These are phyloP conservation scores for Rhodamnia argentea DNA, from an alignment of 345 rosid genomes.

Conservation along the genomic window DNA sequence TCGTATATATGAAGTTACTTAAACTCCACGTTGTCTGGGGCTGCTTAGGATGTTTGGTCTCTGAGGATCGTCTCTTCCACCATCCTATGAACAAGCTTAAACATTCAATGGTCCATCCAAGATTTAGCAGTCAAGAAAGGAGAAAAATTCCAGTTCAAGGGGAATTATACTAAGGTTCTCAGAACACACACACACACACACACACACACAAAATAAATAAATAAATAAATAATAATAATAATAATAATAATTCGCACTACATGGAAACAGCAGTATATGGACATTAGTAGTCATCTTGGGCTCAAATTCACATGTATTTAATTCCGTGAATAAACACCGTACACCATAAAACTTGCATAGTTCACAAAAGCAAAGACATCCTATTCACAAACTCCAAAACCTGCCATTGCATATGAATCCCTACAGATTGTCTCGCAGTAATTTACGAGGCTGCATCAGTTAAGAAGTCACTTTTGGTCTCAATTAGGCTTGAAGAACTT, in stretches of 20 bases:
- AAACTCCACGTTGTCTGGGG: not conserved
- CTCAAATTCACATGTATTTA: not conserved
- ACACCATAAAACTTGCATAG: not conserved
- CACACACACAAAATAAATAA: too few relatives aligned
- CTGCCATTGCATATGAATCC: not conserved
- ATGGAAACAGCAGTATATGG: not conserved
- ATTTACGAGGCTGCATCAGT: not conserved
- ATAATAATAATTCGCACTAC: not conserved
- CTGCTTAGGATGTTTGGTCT: not conserved
- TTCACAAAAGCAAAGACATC: not conserved
- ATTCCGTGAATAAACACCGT: not conserved
- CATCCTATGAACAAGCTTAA: not conserved
- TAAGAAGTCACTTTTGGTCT: not conserved
- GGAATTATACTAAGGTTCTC: not conserved
- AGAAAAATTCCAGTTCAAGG: not conserved
- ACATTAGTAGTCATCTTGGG: not conserved
- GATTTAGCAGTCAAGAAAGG: not conserved
- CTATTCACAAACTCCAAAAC: not conserved
- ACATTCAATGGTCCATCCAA: not conserved
- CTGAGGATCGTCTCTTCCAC: not conserved
- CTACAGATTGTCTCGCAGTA: not conserved
- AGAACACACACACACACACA: not conserved
- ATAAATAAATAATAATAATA: too few relatives aligned
- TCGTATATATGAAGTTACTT: not conserved
- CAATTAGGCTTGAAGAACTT: constrained; percentile 83